Conservation (phyloP, 179 eudicot genomes). For the Carnegiea gigantea region DNA sequence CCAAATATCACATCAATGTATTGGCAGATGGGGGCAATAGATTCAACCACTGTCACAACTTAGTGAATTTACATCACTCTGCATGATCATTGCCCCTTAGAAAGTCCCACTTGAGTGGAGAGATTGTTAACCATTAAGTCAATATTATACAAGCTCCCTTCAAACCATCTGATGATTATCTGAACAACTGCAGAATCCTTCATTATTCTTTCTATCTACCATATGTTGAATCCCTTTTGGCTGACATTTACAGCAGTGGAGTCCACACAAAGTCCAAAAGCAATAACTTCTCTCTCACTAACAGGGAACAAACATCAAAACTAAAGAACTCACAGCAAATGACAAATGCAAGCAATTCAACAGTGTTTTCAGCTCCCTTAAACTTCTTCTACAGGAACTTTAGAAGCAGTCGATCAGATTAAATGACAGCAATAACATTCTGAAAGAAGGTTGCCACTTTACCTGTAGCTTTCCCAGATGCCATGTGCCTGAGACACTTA, state of each 20-base stretch:
- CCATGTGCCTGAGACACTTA: constrained; percentile 99
- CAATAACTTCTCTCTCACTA: not conserved
- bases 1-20: no score
- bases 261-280: not conserved
- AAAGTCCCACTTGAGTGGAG: not conserved
- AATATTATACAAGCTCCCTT: not conserved
- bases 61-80: not conserved
- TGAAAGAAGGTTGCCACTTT: constrained; percentile 18
- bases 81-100: not conserved
- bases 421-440: not conserved
- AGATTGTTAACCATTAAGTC: not conserved
- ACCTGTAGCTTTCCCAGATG: constrained; percentile 99
- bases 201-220: not conserved
- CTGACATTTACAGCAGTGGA: not conserved
- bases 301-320: not conserved
- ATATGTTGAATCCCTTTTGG: not conserved
- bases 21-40: not conserved
- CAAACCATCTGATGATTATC: not conserved
- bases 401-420: not conserved
- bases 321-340: not conserved
- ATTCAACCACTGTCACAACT: constrained; percentile 2
- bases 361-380: not conserved
- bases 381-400: not conserved
- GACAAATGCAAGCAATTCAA: not conserved
- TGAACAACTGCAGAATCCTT: not conserved